Base-by-base conservation (phyloP, 257 asterid genomes). In the Plantago ovata region DNA sequence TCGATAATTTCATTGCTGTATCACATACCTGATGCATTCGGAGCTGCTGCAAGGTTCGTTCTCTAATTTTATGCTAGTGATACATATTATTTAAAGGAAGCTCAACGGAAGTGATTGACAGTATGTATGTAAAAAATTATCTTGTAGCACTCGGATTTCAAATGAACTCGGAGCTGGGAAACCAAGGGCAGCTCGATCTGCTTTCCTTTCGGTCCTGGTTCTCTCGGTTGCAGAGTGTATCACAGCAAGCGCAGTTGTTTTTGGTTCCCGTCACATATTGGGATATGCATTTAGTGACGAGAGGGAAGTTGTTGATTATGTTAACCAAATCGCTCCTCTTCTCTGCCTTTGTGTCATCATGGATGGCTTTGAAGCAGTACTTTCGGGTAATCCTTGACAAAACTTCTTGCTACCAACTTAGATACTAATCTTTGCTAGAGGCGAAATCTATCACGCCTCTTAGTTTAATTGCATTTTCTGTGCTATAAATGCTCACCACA, bases 141-240 rank as follows among this genome's bases (percentile, higher is more conserved):
- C 28, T 65, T 72, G 55, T n/a, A 79, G 86, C 44, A 77, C 84
- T 53, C 75, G 79, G 38, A 71, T 82, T 32, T 73, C 90, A 22
- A 82, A 82, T 54, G 86, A 77, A 38, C 72, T 82, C 1, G 90
- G 84, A 61, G 86, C 84, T 22, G 90, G 84, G 33, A 75, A 78
- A 53, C 77, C 84, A 12, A 58, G 46, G 28, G 71, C 68, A 9
- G 82, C 79, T 19, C 39, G 68, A 61, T 9, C 71, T 36, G 78
- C 79, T 23, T 49, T 81, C 6, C 60, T 3, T 2, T 44, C 71
- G 1, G 80, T 70, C 36, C 28, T 74, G 32, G 20, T 64, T 56
- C 71, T 76, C 18, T 67, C 75, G 7, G 77, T 69, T 23, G 18
- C 72, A 4, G 89, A 82, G 71, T 62, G 67, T 61, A 8, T 65